These are phyloP conservation scores for Ceratobasidium sp. DNA, from an alignment of 1,284 basidiomycete species.

Conservation along the genomic window DNA sequence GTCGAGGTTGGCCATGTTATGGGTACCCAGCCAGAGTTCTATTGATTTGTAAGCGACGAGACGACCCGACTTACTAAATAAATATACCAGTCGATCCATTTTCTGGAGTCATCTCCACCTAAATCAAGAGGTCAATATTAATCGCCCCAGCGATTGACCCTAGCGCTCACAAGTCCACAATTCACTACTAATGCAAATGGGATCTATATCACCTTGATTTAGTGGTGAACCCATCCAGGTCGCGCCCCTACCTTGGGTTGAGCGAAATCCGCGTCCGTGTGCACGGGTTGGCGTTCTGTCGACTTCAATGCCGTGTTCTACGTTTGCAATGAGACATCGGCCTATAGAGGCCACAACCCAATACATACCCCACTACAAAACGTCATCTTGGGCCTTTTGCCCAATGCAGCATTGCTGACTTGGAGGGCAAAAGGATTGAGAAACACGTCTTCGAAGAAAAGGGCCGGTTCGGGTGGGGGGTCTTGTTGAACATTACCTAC, in stretches of 20 bases:
- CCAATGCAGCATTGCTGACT: constrained; percentile 35
- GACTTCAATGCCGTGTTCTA: constrained; percentile 37
- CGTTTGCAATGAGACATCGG: not conserved
- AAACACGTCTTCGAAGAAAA: constrained; percentile 38
- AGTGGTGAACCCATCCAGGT: not conserved
- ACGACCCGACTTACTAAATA: too few relatives aligned
- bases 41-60: not conserved
- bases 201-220: not conserved
- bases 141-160: not conserved
- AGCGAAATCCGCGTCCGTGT: constrained; percentile 39
- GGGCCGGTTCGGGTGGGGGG: constrained; percentile 25
- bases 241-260: not conserved
- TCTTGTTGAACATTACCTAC: constrained; percentile 40
- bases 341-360: not conserved
- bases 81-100: constrained; percentile 37
- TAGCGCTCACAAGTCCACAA: constrained; percentile 18
- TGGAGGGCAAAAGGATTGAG: constrained; percentile 37
- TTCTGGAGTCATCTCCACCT: constrained; percentile 38
- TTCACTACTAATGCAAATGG: constrained; percentile 40
- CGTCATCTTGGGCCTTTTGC: constrained; percentile 36
- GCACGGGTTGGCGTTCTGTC: constrained; percentile 35
- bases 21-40: constrained; percentile 40
- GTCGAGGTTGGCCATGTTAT: constrained; percentile 30
- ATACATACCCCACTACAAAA: constrained; percentile 37
- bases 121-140: not conserved